Percentiles rank a stretch among this genome's conserved stretches.
phyloP scores from a whole-genome alignment of 2,329 filamentous ascomycete genomes.

The Apiospora saccharicola region DNA sequence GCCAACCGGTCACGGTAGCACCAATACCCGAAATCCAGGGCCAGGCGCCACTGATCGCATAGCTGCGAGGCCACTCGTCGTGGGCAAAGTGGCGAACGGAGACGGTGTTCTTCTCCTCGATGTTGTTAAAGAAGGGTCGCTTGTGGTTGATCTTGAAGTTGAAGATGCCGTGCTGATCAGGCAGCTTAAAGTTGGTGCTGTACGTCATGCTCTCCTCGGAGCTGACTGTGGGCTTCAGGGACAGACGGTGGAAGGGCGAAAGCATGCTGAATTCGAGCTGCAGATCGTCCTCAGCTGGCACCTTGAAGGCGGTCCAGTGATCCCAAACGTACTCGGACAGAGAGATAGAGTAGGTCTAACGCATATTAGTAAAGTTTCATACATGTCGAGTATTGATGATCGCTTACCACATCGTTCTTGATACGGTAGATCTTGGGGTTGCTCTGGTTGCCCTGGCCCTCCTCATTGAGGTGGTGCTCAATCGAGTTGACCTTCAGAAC shows the following conservation, averaged over 20 bases:
- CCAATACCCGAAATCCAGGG: slow-evolving; percentile 92
- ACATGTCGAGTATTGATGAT: background rate
- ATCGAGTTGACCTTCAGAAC: slow-evolving; percentile 85
- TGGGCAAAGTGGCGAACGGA: slow-evolving; percentile 97
- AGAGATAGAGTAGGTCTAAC: slow-evolving; percentile 83
- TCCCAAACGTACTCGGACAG: slow-evolving; percentile 84
- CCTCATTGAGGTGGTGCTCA: slow-evolving; percentile 75
- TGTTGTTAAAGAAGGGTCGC: slow-evolving; percentile 84
- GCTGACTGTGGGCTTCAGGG: slow-evolving; percentile 65
- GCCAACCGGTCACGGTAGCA: slow-evolving; percentile 82
- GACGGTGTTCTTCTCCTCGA: slow-evolving; percentile 95
- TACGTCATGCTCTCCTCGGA: slow-evolving; percentile 77
- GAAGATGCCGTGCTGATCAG: slow-evolving; percentile 99
- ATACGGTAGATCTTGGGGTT: slow-evolving; percentile 94
- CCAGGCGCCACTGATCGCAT: slow-evolving; percentile 88
- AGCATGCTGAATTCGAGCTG: slow-evolving; percentile 99
- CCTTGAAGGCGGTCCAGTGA: slow-evolving; percentile 76
- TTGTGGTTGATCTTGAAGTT: slow-evolving; percentile 98
- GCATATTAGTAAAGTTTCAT: background rate
- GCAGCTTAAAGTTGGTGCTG: slow-evolving; percentile 78
- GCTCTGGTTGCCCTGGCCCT: slow-evolving; percentile 60
- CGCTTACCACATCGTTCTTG: slow-evolving; percentile 93
- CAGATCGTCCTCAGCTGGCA: slow-evolving; percentile 74
- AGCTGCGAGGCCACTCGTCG: slow-evolving; percentile 94
- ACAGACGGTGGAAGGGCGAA: slow-evolving; percentile 92